Evolutionary conservation across 352 stramenopile species (phyloP).

Genomic region (Phytophthora citricola): DNA sequence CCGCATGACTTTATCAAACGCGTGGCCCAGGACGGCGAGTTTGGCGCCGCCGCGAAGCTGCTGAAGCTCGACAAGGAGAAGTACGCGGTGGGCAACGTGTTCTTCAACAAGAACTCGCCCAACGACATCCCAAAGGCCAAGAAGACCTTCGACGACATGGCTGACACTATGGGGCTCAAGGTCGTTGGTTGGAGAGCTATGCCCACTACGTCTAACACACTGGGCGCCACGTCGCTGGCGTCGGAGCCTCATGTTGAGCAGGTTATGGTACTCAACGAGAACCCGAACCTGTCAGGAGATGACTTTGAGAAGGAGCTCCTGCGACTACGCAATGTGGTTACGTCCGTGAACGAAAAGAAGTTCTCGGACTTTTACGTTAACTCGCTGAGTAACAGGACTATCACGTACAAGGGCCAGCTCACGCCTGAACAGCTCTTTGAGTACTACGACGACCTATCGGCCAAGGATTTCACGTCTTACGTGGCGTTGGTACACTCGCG

Average conservation of each 20-base stretch:
- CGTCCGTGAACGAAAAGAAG: slow-evolving; percentile 72
- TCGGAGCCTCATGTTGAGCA: slow-evolving; percentile 96
- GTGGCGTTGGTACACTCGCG: slow-evolving; percentile 96
- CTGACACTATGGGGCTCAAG: slow-evolving; percentile 87
- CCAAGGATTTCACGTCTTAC: slow-evolving; percentile 91
- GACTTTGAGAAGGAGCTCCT: slow-evolving; percentile 94
- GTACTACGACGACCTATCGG: slow-evolving; percentile 72
- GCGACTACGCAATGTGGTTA: slow-evolving; percentile 61
- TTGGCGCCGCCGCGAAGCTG: slow-evolving; percentile 49
- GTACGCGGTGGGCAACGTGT: slow-evolving; percentile 95
- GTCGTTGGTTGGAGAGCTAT: slow-evolving; percentile 95
- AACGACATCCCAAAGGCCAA: slow-evolving; percentile 88
- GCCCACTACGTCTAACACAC: slow-evolving; percentile 93
- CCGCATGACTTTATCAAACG: slow-evolving; percentile 95
- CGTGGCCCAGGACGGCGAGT: slow-evolving; percentile 80
- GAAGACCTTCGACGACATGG: slow-evolving; percentile 85
- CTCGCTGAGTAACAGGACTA: slow-evolving; percentile 93
- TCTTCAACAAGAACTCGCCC: slow-evolving; percentile 76
- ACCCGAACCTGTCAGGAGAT: slow-evolving; percentile 56
- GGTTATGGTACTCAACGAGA: slow-evolving; percentile 93
- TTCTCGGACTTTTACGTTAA: slow-evolving; percentile 95
- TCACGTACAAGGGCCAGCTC: slow-evolving; percentile 98
- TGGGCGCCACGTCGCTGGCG: slow-evolving; percentile 93
- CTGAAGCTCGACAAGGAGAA: slow-evolving; percentile 64
- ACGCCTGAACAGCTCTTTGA: slow-evolving; percentile 93